Base-by-base conservation (phyloP, 768 basidiomycete species). In the Lactarius sp. region DNA sequence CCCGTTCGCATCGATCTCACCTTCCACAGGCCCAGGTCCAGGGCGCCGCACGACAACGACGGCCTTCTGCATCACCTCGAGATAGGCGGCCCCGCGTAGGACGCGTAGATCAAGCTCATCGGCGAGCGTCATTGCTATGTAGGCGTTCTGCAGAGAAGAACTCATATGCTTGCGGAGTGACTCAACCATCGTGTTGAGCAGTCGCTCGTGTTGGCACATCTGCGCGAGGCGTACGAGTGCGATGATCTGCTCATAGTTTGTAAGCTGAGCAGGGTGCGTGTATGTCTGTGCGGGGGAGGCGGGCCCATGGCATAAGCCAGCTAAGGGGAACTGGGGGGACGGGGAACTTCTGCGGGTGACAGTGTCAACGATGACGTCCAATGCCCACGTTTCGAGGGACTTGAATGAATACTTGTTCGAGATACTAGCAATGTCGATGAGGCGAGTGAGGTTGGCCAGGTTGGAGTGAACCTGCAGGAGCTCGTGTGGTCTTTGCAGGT, bases 401-500 rank as follows among this genome's bases (percentile, higher is more conserved):
- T 83, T 87, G 81, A 89, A 90, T 27, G 82, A 79, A 69, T 90
- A 90, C 75, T 90, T 90, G 76, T 84, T 84, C 33, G 87, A 78
- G 13, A 90, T 77, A 10, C 80, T 80, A 4, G 85, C 85, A 61
- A 90, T 83, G 70, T 87, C 81, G 61, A 84, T 80, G 42, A 87
- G 78, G 52, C 77, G 76, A 37, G 75, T 71, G 14, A 90, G 77
- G 65, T 88, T 78, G 31, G 83, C 77, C 47, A 74, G 75, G 36
- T 79, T 73, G 12, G 79, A 77, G 20, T 80, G 79, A 13, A 83
- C 75, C 49, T 78, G 71, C 60, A 75, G 75, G 22, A 88, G 75
- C 68, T 90, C 87, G 20, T 80, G 82, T 3, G 88, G 88, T 64
- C 88, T 90, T 67, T 36, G 33, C 34, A 50, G 7, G 10, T 63